phyloP scores from a whole-genome alignment of 345 rosid species.

The Eucalyptus erythrocorys region DNA sequence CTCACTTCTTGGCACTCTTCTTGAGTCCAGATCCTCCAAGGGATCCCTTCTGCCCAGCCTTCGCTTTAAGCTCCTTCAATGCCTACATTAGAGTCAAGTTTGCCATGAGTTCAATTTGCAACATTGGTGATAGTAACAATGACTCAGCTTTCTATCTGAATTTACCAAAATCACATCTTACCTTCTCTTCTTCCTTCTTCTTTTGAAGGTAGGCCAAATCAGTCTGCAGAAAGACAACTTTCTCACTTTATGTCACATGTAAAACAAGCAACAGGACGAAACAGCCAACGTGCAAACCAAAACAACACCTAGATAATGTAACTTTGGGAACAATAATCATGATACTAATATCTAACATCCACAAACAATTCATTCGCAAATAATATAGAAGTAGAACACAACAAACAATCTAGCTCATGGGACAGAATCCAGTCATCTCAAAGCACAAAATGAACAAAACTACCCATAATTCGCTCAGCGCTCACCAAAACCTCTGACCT shows the following conservation, averaged over 20 bases:
- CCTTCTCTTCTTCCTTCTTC: constrained; percentile 80
- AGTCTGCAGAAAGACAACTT: constrained; percentile 8
- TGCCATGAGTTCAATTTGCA: not conserved
- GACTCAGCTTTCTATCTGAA: not conserved
- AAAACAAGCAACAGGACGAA: not conserved
- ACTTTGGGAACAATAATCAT: not conserved
- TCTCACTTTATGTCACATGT: not conserved
- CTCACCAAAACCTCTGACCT: not conserved
- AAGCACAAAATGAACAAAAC: not conserved
- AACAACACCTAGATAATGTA: not conserved
- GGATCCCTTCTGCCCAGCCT: constrained; percentile 62
- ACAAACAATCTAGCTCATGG: not conserved
- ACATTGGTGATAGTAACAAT: not conserved
- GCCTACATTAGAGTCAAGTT: constrained; percentile 23
- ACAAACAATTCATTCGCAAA: not conserved
- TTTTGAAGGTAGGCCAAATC: constrained; percentile 60
- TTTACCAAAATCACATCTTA: not conserved
- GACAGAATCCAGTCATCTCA: not conserved
- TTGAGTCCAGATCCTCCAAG: constrained; percentile 88
- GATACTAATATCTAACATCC: not conserved
- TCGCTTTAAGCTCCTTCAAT: constrained; percentile 72
- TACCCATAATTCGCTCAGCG: not conserved
- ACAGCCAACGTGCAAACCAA: not conserved
- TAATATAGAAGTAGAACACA: not conserved
- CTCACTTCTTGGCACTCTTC: constrained; percentile 93